Evolutionary conservation across 495 filamentous ascomycete genomes (phyloP).

Genomic region (Letharia lupina): DNA sequence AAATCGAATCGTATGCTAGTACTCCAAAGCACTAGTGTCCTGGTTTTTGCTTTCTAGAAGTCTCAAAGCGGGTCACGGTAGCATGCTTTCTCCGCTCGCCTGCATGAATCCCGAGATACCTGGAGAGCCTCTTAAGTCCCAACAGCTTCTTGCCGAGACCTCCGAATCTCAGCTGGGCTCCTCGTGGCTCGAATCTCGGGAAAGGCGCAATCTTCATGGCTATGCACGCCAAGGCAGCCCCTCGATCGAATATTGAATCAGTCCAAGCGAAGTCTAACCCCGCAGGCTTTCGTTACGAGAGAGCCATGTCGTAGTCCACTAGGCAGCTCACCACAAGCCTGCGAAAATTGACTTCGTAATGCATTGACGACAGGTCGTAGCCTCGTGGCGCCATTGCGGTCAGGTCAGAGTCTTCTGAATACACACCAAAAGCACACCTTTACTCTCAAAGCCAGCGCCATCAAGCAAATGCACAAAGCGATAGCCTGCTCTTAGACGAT

Average conservation of each 20-base stretch:
- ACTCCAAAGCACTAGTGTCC: neutral
- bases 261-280: neutral
- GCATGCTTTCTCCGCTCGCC: neutral
- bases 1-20: neutral
- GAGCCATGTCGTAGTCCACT: neutral
- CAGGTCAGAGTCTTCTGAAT: constrained; percentile 43
- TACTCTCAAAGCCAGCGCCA: constrained; percentile 48
- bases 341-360: neutral
- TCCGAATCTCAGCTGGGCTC: neutral
- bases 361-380: neutral
- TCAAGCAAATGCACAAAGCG: constrained; percentile 68
- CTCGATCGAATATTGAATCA: neutral
- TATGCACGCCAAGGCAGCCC: neutral
- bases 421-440: constrained; percentile 61
- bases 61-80: neutral
- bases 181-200: neutral
- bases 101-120: neutral
- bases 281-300: neutral
- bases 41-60: neutral
- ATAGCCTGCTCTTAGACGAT: constrained; percentile 65
- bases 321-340: neutral
- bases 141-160: neutral
- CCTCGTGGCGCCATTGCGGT: neutral
- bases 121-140: neutral
- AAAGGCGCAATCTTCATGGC: neutral